Conservation (phyloP, 164 flowering plant species). For the Umbellularia californica region DNA sequence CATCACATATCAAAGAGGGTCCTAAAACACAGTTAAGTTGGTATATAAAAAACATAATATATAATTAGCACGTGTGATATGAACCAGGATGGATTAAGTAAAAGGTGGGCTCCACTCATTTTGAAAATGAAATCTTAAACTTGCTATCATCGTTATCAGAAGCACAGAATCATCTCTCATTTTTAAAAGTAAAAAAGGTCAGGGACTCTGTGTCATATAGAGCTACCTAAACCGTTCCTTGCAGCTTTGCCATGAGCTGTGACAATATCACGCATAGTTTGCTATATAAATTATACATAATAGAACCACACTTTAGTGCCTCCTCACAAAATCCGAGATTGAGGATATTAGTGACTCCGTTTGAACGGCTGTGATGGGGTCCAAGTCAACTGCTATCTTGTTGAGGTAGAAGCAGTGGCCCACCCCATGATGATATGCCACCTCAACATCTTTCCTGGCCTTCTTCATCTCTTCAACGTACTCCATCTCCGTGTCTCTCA, state of each 20-base stretch:
- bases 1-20: too few relatives aligned
- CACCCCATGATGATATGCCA: conserved; percentile 23
- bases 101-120: too few relatives aligned
- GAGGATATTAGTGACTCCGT: conserved; percentile 34
- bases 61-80: too few relatives aligned
- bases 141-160: not conserved
- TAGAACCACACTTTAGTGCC: conserved; percentile 24
- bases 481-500: conserved; percentile 66
- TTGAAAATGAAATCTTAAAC: not conserved
- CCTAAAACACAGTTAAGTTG: too few relatives aligned
- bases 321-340: conserved; percentile 42
- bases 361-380: conserved; percentile 39
- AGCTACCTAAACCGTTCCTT: not conserved
- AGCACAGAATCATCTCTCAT: not conserved
- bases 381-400: conserved; percentile 56
- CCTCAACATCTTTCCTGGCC: conserved; percentile 58
- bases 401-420: conserved; percentile 72
- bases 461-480: conserved; percentile 63
- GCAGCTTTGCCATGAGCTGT: not conserved
- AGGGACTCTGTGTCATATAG: too few relatives aligned
- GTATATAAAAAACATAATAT: too few relatives aligned
- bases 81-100: too few relatives aligned
- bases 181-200: not conserved
- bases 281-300: not conserved
- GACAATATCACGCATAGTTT: not conserved